phyloP scores from a whole-genome alignment of 1,284 basidiomycete genomes.

The Leccinum angustisporum region DNA sequence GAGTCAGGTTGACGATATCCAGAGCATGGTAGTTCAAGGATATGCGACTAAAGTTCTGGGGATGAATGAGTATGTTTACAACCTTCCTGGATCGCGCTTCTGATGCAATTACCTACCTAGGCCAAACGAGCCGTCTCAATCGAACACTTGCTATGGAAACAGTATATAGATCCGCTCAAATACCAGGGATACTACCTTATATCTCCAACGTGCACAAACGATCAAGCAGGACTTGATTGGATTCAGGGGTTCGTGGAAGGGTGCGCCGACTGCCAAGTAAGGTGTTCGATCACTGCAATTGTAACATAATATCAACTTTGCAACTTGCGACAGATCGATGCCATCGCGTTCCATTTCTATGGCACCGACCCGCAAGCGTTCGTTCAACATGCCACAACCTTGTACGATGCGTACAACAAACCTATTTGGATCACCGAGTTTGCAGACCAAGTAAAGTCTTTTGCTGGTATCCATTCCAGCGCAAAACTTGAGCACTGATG shows the following conservation, averaged over 20 bases:
- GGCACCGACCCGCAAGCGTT: constrained; percentile 52
- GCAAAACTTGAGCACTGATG: not conserved
- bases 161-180: constrained; percentile 64
- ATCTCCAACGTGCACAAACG: constrained; percentile 69
- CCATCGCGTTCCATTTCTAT: constrained; percentile 63
- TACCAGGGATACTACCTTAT: constrained; percentile 59
- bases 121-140: constrained; percentile 55
- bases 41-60: constrained; percentile 49
- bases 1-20: constrained; percentile 34
- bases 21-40: constrained; percentile 36
- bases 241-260: constrained; percentile 54
- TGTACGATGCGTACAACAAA: constrained; percentile 50
- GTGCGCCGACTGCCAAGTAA: constrained; percentile 54
- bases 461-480: not conserved
- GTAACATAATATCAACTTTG: not conserved
- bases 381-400: constrained; percentile 50
- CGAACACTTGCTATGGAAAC: constrained; percentile 62
- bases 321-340: constrained; percentile 45
- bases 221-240: constrained; percentile 62
- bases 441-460: constrained; percentile 53
- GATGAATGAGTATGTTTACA: constrained; percentile 53
- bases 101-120: constrained; percentile 27
- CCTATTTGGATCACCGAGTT: constrained; percentile 71
- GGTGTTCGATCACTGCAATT: constrained; percentile 2
- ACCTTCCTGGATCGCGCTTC: not conserved